Conservation (phyloP, 371 early-diverging fungal genomes). For the Nematocida displodere region DNA sequence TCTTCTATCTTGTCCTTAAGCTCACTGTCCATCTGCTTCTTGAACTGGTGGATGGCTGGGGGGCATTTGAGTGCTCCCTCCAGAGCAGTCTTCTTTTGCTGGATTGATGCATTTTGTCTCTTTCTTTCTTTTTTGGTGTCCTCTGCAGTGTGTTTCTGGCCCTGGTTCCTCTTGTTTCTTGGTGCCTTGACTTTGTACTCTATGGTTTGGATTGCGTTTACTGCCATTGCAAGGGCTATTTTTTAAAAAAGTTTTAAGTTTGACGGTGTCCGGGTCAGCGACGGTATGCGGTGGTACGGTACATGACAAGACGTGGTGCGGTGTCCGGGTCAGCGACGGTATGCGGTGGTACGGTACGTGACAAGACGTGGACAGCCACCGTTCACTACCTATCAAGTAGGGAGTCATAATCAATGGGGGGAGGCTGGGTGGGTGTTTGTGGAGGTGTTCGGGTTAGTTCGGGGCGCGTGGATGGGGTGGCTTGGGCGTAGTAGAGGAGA, state of each 20-base stretch:
- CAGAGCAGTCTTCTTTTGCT: constrained; percentile 70
- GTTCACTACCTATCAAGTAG: too few species aligned
- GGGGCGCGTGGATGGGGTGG: not conserved
- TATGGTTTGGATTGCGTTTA: constrained; percentile 28
- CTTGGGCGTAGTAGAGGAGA: not conserved
- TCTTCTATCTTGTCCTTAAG: constrained; percentile 76
- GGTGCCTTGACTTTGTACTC: constrained; percentile 30
- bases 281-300: too few species aligned
- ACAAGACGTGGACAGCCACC: too few species aligned
- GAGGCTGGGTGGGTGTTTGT: not conserved
- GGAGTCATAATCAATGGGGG: too few species aligned
- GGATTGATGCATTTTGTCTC: constrained; percentile 49
- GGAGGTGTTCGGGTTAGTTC: not conserved
- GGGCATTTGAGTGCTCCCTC: constrained; percentile 96
- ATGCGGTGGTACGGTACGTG: too few species aligned
- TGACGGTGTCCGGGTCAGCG: too few species aligned
- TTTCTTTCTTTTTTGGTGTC: constrained; percentile 41
- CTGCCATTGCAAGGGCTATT: constrained; percentile 26
- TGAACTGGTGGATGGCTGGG: constrained; percentile 97
- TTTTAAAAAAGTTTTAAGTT: constrained; percentile 27
- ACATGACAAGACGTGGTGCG: too few species aligned
- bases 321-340: too few species aligned
- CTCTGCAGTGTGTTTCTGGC: constrained; percentile 26
- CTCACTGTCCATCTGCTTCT: constrained; percentile 85
- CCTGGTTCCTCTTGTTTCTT: constrained; percentile 32